These are phyloP conservation scores for Diaporthe ilicicola DNA, from an alignment of 2,329 filamentous ascomycete genomes.

Conservation along the genomic window DNA sequence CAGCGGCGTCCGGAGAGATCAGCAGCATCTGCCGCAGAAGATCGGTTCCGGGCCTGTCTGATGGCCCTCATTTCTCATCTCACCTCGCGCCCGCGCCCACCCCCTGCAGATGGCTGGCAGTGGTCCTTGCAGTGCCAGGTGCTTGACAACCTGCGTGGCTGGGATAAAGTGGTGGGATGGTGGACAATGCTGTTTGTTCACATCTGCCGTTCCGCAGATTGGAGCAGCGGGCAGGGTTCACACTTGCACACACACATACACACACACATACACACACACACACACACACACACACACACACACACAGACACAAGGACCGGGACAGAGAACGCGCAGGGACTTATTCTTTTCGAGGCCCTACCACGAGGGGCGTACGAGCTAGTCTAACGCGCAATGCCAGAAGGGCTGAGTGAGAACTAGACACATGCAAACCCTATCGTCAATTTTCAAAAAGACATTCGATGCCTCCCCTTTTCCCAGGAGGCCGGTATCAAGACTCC, in stretches of 20 bases:
- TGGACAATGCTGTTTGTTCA: neutral
- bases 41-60: no score
- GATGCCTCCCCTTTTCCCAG: conserved; percentile 17
- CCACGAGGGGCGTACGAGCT: conserved; percentile 7
- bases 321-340: neutral
- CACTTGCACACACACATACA: no score
- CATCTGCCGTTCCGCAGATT: neutral
- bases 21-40: neutral
- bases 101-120: no score
- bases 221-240: no score
- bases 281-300: neutral
- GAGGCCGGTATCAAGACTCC: conserved; percentile 21
- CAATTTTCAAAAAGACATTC: neutral
- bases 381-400: neutral
- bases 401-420: neutral
- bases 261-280: no score
- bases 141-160: neutral
- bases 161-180: neutral
- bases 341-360: neutral
- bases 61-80: no score
- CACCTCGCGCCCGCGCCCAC: no score
- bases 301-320: neutral
- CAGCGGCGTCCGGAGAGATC: conserved; percentile 18
- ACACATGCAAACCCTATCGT: conserved; percentile 13
- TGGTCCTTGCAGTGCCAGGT: no score